Evolutionary conservation across 192 early-diverging fungal genomes (phyloP).

Genomic region (Backusella tuberculispora): DNA sequence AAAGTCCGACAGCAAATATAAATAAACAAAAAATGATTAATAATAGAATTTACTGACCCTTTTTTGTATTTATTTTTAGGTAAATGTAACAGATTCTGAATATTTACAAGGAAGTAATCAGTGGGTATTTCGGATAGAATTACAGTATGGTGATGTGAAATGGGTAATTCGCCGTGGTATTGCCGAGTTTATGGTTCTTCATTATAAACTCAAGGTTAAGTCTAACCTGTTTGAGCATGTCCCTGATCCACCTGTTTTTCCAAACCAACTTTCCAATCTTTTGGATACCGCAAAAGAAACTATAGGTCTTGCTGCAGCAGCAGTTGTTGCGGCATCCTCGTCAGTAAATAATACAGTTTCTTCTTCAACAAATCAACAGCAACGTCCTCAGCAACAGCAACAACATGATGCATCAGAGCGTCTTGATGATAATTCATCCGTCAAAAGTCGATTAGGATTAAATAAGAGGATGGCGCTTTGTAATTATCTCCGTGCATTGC

Average conservation of each 20-base stretch:
- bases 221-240: conserved; percentile 39
- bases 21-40: too few relatives aligned
- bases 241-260: conserved; percentile 30
- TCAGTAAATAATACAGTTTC: not conserved
- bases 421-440: conserved; percentile 8
- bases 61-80: conserved; percentile 32
- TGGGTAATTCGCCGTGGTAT: conserved; percentile 71
- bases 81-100: conserved; percentile 42
- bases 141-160: conserved; percentile 76
- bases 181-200: conserved; percentile 66
- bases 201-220: conserved; percentile 61
- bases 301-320: conserved; percentile 20
- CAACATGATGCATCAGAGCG: not conserved
- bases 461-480: conserved; percentile 57
- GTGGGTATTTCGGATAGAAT: conserved; percentile 66
- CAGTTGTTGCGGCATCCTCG: not conserved
- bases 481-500: conserved; percentile 58
- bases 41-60: not conserved
- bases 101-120: conserved; percentile 38
- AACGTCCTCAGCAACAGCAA: conserved; percentile 4
- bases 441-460: conserved; percentile 29
- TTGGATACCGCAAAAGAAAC: conserved; percentile 37
- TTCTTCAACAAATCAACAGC: not conserved
- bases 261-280: conserved; percentile 32
- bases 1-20: conserved; percentile 18